Evolutionary conservation across 208 protist species (phyloP), one percentile per base, ranked within the genome.

Genomic region (Crithidia acanthocephali): DNA sequence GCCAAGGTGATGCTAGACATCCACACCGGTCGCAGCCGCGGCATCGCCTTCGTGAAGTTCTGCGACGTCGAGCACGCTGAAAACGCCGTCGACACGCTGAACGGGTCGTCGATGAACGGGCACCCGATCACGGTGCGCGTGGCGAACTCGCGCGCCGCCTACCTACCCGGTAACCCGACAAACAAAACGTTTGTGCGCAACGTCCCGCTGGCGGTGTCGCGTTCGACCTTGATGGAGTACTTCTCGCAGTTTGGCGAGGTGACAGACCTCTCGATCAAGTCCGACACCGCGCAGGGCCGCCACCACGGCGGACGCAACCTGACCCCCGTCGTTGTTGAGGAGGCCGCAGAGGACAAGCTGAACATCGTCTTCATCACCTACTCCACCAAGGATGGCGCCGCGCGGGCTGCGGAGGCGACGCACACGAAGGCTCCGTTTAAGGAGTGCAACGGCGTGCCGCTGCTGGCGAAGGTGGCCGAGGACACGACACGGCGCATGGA

Each of bases 1-100:
- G 84, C 84, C n/a, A 94, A 94, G 81, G 86, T 94, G 37, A 94
- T 94, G 89, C 80, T 94, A 1, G 74, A 94, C 76, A 94, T 94
- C 37, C 81, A 86, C 80, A 92, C 82, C 22, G 88, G 88, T 0
- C 77, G 75, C 35, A 90, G 86, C 60, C 84, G 86, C 40, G 74
- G 86, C 44, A 91, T 92, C 40, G 88, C 86, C 27, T 94, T 94
- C 67, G 88, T 94, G 13, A 91, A 92, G 68, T 94, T 85, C 52
- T 74, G n/a, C 1, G 48, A 76, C 5, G 71, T 85, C 23, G 64
- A 74, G 32, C 25, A 64, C 58, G 86, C 88, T 4, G 79, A 86
- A 42, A 48, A 64, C 15, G 88, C 88, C 4, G 63, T 87, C 5
- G 72, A 80, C 11, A 71, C 62, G 23, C 66, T 90, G 25, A 86